These are phyloP conservation scores for Nidula microcarpa DNA, from an alignment of 768 basidiomycete species.

Conservation along the genomic window DNA sequence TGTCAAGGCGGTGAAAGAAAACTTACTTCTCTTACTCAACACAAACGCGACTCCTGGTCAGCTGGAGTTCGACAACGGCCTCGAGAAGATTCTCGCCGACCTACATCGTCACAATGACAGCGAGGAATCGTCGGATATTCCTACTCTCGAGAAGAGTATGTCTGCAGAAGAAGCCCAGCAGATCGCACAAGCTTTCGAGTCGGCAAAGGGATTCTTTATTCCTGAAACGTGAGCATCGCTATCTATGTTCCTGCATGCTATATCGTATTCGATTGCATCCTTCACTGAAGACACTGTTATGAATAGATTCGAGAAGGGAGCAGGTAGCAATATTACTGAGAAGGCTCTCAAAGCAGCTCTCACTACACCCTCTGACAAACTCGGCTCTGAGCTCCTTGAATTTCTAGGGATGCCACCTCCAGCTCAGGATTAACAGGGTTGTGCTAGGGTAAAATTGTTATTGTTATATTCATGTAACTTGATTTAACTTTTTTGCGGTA, in stretches of 20 bases:
- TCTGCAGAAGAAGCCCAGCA: neutral
- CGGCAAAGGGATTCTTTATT: slow-evolving; percentile 1
- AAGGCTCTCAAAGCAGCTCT: slow-evolving; percentile 8
- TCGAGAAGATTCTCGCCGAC: slow-evolving; percentile 1
- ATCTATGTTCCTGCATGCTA: neutral
- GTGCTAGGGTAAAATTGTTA: neutral
- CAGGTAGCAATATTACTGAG: neutral
- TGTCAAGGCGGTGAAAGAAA: neutral
- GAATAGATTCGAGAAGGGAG: neutral
- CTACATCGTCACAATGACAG: slow-evolving; percentile 3
- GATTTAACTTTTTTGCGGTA: too few relatives aligned
- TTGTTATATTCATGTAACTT: neutral
- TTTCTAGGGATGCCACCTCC: neutral
- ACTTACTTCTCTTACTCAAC: neutral
- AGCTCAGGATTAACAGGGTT: neutral
- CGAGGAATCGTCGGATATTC: slow-evolving; percentile 1
- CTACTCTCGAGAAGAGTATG: neutral
- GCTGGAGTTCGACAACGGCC: neutral
- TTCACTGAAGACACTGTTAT: neutral
- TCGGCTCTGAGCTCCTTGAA: neutral
- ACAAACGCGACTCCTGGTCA: neutral
- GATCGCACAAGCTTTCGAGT: neutral
- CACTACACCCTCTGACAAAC: slow-evolving; percentile 12
- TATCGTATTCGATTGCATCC: neutral
- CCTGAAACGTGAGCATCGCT: neutral